Conservation (phyloP, 2,329 filamentous ascomycete genomes). For the Sclerotinia subarctica region DNA sequence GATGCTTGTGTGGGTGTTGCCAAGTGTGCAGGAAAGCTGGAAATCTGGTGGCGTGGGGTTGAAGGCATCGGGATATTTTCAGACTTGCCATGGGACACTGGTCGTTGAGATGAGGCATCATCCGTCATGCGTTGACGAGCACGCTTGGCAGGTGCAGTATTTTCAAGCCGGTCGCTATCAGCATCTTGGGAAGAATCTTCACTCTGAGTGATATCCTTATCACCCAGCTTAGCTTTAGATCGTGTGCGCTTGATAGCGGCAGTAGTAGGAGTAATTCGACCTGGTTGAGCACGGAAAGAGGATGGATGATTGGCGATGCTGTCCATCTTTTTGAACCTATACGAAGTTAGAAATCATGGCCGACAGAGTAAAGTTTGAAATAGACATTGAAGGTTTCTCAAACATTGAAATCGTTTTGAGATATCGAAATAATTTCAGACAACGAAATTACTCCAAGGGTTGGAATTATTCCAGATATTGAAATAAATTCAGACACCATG, state of each 20-base stretch:
- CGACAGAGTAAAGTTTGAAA: not conserved
- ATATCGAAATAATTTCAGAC: too few species aligned
- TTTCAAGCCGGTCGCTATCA: slow-evolving; percentile 33
- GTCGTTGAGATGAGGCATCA: slow-evolving; percentile 65
- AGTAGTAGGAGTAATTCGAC: slow-evolving; percentile 50
- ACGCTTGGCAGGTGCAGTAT: slow-evolving; percentile 60
- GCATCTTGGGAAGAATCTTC: slow-evolving; percentile 16
- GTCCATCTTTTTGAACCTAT: slow-evolving; percentile 88
- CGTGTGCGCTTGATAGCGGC: slow-evolving; percentile 49
- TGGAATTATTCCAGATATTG: not conserved
- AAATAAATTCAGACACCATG: too few species aligned
- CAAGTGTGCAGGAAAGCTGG: slow-evolving; percentile 52
- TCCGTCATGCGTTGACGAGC: slow-evolving; percentile 64
- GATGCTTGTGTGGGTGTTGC: slow-evolving; percentile 79
- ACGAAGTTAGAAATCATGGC: not conserved
- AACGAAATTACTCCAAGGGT: not conserved
- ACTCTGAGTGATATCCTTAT: slow-evolving; percentile 42
- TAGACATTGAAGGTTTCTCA: not conserved
- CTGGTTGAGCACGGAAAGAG: slow-evolving; percentile 62
- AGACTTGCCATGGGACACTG: slow-evolving; percentile 49
- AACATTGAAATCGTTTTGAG: too few species aligned
- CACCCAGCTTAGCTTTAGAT: slow-evolving; percentile 64
- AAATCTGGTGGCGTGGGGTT: slow-evolving; percentile 45
- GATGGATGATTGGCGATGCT: slow-evolving; percentile 87
- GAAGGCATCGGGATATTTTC: slow-evolving; percentile 41